Evolutionary conservation across 371 early-diverging fungal genomes (phyloP).

Genomic region (Dichotomocladium elegans): DNA sequence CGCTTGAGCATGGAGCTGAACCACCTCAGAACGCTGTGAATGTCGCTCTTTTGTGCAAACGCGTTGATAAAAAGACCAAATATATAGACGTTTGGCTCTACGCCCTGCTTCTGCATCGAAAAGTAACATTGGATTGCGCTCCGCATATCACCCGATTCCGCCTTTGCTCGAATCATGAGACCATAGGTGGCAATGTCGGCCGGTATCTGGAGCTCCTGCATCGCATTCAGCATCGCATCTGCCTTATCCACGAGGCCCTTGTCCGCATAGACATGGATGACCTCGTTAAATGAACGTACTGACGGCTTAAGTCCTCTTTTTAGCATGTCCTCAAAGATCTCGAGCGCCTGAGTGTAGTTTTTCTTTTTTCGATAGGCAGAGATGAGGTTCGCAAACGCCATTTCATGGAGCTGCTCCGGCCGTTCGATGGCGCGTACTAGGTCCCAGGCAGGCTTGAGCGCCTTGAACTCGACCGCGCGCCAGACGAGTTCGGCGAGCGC

Average conservation of each 20-base stretch:
- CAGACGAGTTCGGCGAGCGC: conserved; percentile 7
- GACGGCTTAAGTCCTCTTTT: conserved; percentile 27
- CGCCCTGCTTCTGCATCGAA: conserved; percentile 3
- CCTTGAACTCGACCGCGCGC: conserved; percentile 10
- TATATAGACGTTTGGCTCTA: conserved; percentile 46
- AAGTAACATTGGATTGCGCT: conserved; percentile 34
- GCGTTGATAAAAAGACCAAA: conserved; percentile 50
- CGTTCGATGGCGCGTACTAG: conserved; percentile 3
- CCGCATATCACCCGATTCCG: conserved; percentile 13
- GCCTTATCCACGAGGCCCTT: conserved; percentile 32
- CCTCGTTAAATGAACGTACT: conserved; percentile 39
- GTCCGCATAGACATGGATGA: conserved; percentile 42
- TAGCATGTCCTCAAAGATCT: conserved; percentile 37
- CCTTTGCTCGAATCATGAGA: conserved; percentile 43
- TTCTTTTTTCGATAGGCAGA: conserved; percentile 17
- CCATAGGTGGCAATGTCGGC: conserved; percentile 48
- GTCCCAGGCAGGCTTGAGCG: conserved; percentile 14
- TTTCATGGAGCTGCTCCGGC: conserved; percentile 4
- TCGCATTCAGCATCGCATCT: conserved; percentile 26
- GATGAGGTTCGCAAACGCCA: conserved; percentile 28
- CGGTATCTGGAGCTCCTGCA: conserved; percentile 27
- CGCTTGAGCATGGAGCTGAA: conserved; percentile 33
- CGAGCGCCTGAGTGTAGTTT: conserved; percentile 26
- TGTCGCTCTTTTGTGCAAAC: conserved; percentile 17
- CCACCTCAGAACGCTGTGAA: conserved; percentile 33